These are phyloP conservation scores for Colletotrichum viniferum DNA, from an alignment of 2,329 filamentous ascomycete species.

Conservation along the genomic window DNA sequence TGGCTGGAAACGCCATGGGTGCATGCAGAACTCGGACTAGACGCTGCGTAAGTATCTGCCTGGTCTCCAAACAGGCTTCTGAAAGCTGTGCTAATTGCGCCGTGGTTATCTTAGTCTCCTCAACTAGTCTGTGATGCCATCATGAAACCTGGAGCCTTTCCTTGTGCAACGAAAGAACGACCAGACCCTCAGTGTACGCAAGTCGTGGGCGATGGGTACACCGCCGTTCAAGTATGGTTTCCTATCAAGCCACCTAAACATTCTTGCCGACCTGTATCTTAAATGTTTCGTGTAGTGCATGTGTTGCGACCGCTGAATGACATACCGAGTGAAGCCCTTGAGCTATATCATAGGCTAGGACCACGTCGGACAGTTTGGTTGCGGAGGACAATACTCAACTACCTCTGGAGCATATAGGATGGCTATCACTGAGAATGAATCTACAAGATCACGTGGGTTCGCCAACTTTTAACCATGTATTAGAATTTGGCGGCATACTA, in stretches of 20 bases:
- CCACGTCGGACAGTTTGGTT: not conserved
- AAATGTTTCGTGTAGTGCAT: not conserved
- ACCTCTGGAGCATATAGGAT: not conserved
- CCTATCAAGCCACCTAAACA: not conserved
- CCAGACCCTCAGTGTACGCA: not conserved
- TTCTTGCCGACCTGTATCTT: not conserved
- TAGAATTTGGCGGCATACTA: not conserved
- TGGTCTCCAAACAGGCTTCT: not conserved
- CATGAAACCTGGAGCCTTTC: not conserved
- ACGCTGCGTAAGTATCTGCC: not conserved
- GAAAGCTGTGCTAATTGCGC: not conserved
- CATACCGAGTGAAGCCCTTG: not conserved
- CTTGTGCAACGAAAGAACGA: not conserved
- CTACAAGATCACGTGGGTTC: not conserved
- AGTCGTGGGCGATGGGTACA: not conserved
- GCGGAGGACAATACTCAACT: not conserved
- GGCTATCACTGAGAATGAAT: not conserved
- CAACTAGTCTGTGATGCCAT: not conserved
- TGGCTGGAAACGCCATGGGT: not conserved
- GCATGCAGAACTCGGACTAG: not conserved
- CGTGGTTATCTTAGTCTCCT: not conserved
- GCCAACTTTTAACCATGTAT: not conserved
- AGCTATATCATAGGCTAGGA: not conserved
- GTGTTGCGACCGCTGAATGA: not conserved
- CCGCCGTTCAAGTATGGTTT: not conserved